Conservation (phyloP, 331 rosid genomes). For the Malus hybrid region DNA sequence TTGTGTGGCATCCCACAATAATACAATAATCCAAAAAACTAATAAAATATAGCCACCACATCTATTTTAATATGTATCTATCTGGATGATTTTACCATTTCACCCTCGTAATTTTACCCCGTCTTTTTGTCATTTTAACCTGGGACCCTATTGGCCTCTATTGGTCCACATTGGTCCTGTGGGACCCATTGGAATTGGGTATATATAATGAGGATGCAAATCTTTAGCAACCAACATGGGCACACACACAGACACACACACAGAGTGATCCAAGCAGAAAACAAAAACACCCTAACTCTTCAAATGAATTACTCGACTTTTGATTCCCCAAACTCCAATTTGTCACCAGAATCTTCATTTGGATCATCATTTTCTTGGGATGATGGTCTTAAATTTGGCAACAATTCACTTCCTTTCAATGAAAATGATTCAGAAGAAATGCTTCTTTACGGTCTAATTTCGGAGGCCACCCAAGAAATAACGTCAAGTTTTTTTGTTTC, state of each 20-base stretch:
- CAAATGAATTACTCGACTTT: conserved; percentile 33
- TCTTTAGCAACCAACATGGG: neutral
- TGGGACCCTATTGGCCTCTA: neutral
- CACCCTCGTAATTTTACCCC: neutral
- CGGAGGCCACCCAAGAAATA: conserved; percentile 13
- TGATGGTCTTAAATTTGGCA: conserved; percentile 13
- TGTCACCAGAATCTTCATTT: conserved; percentile 51
- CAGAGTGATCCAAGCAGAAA: neutral
- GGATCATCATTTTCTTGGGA: conserved; percentile 43
- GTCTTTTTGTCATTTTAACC: neutral
- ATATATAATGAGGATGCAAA: neutral
- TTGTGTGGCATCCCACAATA: neutral
- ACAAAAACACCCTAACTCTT: neutral
- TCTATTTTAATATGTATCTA: neutral
- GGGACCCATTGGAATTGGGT: neutral
- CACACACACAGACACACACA: no score
- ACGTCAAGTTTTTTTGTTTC: neutral
- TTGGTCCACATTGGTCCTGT: neutral
- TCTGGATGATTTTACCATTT: neutral
- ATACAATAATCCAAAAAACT: neutral
- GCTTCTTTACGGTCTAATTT: conserved; percentile 65
- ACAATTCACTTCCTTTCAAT: conserved; percentile 64
- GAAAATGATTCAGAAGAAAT: conserved; percentile 86
- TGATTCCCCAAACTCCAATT: conserved; percentile 36
- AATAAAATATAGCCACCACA: conserved; percentile 22